phyloP scores from a whole-genome alignment of 2,329 filamentous ascomycete species.

The Coleophoma eucalyptorum region DNA sequence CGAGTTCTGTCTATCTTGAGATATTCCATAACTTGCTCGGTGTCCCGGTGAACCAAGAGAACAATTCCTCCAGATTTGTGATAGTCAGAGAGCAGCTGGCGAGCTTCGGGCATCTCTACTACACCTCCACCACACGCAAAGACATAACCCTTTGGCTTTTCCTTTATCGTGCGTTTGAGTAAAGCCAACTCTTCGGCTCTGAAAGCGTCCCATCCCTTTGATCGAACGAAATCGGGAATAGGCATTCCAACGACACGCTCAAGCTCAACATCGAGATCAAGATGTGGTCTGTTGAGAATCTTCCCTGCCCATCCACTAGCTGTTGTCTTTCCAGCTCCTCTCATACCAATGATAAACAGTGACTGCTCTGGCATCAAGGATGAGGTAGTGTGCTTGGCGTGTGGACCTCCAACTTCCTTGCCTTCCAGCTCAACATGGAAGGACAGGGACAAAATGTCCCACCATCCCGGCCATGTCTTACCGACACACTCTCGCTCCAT shows the following conservation, averaged over 20 bases:
- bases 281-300: conserved; percentile 69
- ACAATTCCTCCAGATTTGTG: conserved; percentile 77
- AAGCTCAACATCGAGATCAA: conserved; percentile 86
- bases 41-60: conserved; percentile 81
- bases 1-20: conserved; percentile 84
- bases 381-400: conserved; percentile 33
- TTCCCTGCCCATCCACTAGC: conserved; percentile 81
- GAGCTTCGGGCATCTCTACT: conserved; percentile 79
- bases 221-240: conserved; percentile 81
- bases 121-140: conserved; percentile 94
- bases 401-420: conserved; percentile 42
- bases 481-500: conserved; percentile 89
- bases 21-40: conserved; percentile 84
- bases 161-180: conserved; percentile 68
- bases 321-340: conserved; percentile 94
- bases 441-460: conserved; percentile 78
- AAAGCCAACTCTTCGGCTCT: conserved; percentile 73
- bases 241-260: conserved; percentile 69
- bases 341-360: conserved; percentile 95
- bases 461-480: conserved; percentile 99
- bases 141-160: conserved; percentile 71
- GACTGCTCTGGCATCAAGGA: conserved; percentile 50
- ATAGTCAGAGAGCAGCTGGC: conserved; percentile 71
- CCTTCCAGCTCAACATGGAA: conserved; percentile 79
- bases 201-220: conserved; percentile 84